phyloP scores from a whole-genome alignment of 202 grass and related monocot genomes.

The Schoenoplectus triqueter region DNA sequence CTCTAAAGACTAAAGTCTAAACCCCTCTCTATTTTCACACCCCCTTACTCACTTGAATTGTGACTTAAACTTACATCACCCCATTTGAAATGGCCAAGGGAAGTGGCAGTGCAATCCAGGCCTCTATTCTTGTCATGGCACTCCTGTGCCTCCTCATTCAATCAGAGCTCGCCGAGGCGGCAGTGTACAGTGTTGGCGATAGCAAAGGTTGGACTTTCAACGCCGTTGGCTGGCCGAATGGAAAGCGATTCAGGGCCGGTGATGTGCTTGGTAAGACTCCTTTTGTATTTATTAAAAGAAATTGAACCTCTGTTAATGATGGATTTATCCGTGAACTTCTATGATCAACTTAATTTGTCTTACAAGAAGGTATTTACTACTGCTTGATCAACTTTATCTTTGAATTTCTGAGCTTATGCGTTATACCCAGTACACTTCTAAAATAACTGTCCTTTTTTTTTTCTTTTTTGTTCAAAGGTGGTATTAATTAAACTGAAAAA shows the following conservation, averaged over 20 bases:
- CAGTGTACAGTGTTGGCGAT: slow-evolving; percentile 67
- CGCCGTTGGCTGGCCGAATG: slow-evolving; percentile 46
- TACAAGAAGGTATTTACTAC: neutral
- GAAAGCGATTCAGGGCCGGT: slow-evolving; percentile 72
- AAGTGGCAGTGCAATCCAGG: slow-evolving; percentile 59
- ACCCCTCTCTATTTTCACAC: neutral
- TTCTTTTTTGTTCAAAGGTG: too few species aligned
- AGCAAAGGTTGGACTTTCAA: slow-evolving; percentile 58
- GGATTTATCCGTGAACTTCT: neutral
- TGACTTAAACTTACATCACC: too few species aligned
- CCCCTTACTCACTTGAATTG: slow-evolving; percentile 3
- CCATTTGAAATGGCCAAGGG: slow-evolving; percentile 53
- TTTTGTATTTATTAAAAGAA: neutral
- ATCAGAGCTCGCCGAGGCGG: slow-evolving; percentile 55
- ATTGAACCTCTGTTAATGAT: neutral
- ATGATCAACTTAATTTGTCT: neutral
- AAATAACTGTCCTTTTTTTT: too few species aligned
- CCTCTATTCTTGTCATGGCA: slow-evolving; percentile 33
- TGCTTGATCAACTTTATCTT: too few species aligned
- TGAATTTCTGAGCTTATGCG: too few species aligned
- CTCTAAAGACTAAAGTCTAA: neutral
- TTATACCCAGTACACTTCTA: too few species aligned
- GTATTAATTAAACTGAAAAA: too few species aligned
- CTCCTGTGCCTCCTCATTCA: slow-evolving; percentile 61
- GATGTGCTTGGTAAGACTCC: slow-evolving; percentile 64